Evolutionary conservation across 2,329 filamentous ascomycete genomes (phyloP), one percentile per base, ranked within the genome.

Genomic region (Podosphaera xanthii): DNA sequence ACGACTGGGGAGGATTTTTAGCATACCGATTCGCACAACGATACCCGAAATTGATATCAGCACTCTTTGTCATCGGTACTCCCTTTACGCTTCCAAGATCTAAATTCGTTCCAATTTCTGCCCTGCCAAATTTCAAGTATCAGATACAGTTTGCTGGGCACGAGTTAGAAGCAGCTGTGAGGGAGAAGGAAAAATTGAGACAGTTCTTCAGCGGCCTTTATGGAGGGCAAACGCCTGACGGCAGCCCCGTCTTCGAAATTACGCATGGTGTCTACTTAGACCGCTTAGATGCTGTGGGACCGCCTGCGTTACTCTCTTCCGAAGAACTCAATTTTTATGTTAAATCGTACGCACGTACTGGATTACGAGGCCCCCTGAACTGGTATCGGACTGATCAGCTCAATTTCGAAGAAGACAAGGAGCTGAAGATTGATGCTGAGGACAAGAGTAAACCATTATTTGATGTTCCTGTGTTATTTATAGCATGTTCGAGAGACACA

Each of bases 1-100:
- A 96, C 72, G 91, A 97, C 72, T 68, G 91, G 87, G 91, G 91
- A 69, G 89, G 87, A 65, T 76, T 77, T 2, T 75, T 90, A 35
- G 83, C 84, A 59, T 94, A 87, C 76, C 81, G 88, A 59, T 72
- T 85, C 60, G 81, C 83, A 12, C 77, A 85, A 62, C 87, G 82
- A 77, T 76, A 89, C 66, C 87, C 87, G 0, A 72, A 82, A 48
- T 74, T 94, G 10, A 74, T 95, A 63, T 77, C 77, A 46, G 83
- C 82, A 65, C 75, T 95, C 61, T 91, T 95, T 73, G 80, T 79
- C 64, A 74, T 95, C 61, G 92, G 87, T 72, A 90, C 87, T 35
- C 86, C 90, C 0, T 94, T 83, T 69, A 66, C 67, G 2, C 70
- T 79, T 2, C 84, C 85, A 0, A 64, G 66, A 61, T 73, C 69